Conservation (phyloP, 2,329 filamentous ascomycete genomes). For the Aureobasidium melanogenum region DNA sequence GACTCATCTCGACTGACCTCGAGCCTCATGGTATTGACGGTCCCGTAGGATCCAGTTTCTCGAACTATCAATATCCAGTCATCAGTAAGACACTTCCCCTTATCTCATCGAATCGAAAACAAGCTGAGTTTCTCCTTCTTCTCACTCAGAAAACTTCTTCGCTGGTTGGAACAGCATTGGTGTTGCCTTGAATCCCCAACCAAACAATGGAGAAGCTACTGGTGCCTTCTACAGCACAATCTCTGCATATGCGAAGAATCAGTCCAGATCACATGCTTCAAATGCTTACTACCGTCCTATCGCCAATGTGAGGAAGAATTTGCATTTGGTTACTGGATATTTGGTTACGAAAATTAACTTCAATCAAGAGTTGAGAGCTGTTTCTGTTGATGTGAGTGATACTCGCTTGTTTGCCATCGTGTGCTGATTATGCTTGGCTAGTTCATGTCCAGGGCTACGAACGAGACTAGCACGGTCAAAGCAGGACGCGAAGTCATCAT, state of each 20-base stretch:
- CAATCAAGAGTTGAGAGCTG: neutral
- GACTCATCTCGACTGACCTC: conserved; percentile 10
- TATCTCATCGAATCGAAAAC: too few relatives aligned
- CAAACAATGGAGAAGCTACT: conserved; percentile 16
- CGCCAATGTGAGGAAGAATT: conserved; percentile 22
- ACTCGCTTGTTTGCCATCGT: too few relatives aligned
- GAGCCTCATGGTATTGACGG: conserved; percentile 15
- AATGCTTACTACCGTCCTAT: conserved; percentile 25
- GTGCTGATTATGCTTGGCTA: conserved; percentile 4
- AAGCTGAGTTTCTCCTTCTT: neutral
- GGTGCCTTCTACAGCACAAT: conserved; percentile 30
- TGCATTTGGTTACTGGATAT: conserved; percentile 22
- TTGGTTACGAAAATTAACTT: conserved; percentile 16
- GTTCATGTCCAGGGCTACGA: neutral
- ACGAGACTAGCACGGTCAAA: neutral
- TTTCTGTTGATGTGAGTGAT: neutral
- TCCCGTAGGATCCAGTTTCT: conserved; percentile 16
- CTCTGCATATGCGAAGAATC: conserved; percentile 25
- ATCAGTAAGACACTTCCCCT: conserved; percentile 10
- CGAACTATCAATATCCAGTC: conserved; percentile 17
- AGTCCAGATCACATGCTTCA: conserved; percentile 28
- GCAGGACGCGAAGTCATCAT: conserved; percentile 26
- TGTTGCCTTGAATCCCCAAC: conserved; percentile 15
- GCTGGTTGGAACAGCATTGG: conserved; percentile 15
- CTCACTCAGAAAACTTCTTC: conserved; percentile 11